Base-by-base conservation (phyloP, 139 green algal genomes). In the Micractinium conductrix region DNA sequence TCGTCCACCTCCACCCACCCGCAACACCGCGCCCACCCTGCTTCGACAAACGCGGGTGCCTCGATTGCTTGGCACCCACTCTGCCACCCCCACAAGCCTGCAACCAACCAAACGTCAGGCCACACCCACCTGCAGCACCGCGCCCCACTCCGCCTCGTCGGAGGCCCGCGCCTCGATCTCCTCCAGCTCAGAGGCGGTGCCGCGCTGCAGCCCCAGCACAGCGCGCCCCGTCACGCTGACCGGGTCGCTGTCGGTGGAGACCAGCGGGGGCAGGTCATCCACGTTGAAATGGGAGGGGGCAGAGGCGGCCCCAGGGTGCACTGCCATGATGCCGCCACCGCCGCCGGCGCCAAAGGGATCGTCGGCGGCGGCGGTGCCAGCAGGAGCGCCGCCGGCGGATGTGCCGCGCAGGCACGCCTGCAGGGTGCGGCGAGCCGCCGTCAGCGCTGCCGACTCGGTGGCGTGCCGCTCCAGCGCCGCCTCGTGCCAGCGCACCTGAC, bases 401-500 rank as follows among this genome's bases (percentile, higher is more conserved):
- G 43, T 55, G 45, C 65, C 48, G 22, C n/a, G 35, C 48, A 85
- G 26, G 22, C 42, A 40, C 4, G 43, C 80, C 30, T n/a, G 30
- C 53, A 85, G 80, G 28, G 43, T 24, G 4, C 26, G 74, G 26
- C 40, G n/a, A 26, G 68, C 37, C 0, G n/a, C 37, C 16, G 44
- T 33, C 78, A 88, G 79, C 2, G 50, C 70, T 0, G 33, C 69
- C 70, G 81, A 30, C 26, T 78, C 78, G 19, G 58, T 58, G 14
- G 73, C n/a, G 19, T 84, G 84, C 43, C 48, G 71, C 69, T 79
- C 43, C 84, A 88, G 53, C 1, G 69, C 68, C 24, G 80, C 78
- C 62, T 86, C 86, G 30, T 92, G 88, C 87, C 90, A 93, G n/a
- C 60, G 69, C n/a, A n/a, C n/a, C n/a, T n/a, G n/a, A n/a, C n/a